Evolutionary conservation across 2,329 filamentous ascomycete genomes (phyloP), one percentile per base, ranked within the genome.

Genomic region (Chaetomiaceae sp.): DNA sequence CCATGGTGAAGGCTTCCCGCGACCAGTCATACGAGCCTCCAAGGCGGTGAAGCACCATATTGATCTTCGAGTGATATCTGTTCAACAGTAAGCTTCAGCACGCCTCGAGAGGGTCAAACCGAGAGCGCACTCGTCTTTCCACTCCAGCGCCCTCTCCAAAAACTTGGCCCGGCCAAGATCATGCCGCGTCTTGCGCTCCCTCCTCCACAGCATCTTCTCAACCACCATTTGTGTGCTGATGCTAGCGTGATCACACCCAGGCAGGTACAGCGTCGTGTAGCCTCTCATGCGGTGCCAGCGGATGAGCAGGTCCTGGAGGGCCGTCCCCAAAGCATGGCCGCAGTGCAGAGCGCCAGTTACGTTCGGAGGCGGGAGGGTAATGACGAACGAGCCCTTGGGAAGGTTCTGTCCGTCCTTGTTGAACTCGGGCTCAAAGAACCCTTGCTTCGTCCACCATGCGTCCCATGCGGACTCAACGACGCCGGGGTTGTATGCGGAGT

Each of bases 71-170:
- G 64, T 97, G 91, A 66, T 97, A 95, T 58, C n/a, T n/a, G n/a
- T n/a, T n/a, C n/a, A n/a, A n/a, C n/a, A n/a, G n/a, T n/a, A n/a
- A n/a, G n/a, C n/a, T n/a, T n/a, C n/a, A n/a, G n/a, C n/a, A n/a
- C n/a, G n/a, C n/a, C n/a, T n/a, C n/a, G n/a, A n/a, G n/a, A n/a
- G n/a, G n/a, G n/a, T n/a, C n/a, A n/a, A n/a, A n/a, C n/a, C n/a
- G n/a, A n/a, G n/a, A n/a, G n/a, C n/a, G n/a, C n/a, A n/a, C n/a
- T 91, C 88, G 38, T 88, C 81, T 72, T 97, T 97, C 93, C 93
- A 98, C 32, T 89, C 82, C 87, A 87, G 94, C 38, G 94, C 86
- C 36, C 79, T 81, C 50, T 90, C 73, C 19, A 88, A 73, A 60
- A 98, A 91, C 60, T 83, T 82, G 51, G 82, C 72, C 55, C 93